Conservation (phyloP, 1,284 basidiomycete genomes). For the Melampsora americana region DNA sequence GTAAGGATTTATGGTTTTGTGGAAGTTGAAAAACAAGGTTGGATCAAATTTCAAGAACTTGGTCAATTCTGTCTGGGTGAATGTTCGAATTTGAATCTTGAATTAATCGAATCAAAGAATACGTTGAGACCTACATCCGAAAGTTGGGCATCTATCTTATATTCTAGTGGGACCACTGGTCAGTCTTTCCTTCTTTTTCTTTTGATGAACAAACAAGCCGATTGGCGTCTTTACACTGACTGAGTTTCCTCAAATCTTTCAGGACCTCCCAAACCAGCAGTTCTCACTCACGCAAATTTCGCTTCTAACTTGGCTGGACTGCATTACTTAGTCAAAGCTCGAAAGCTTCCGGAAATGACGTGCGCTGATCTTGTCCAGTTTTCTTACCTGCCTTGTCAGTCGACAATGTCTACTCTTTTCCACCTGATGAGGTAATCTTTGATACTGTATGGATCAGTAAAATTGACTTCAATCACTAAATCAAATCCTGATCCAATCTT, state of each 20-base stretch:
- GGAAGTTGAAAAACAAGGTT: conserved; percentile 19
- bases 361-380: conserved; percentile 32
- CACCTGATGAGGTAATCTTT: not conserved
- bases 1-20: conserved; percentile 24
- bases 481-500: not conserved
- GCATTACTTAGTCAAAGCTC: conserved; percentile 10
- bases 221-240: not conserved
- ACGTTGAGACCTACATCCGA: not conserved
- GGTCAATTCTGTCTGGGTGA: not conserved
- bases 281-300: conserved; percentile 33
- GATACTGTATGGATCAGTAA: not conserved
- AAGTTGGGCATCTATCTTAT: conserved; percentile 22
- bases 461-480: not conserved
- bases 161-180: conserved; percentile 41
- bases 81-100: not conserved
- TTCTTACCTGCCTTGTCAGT: conserved; percentile 43
- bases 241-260: not conserved
- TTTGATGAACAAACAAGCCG: not conserved
- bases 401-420: not conserved
- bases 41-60: not conserved
- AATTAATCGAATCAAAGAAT: conserved; percentile 18
- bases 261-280: conserved; percentile 25
- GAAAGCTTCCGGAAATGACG: conserved; percentile 11
- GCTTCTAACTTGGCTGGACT: conserved; percentile 33
- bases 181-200: not conserved